Conservation (phyloP, 225 moss, liverwort and hornwort genomes). For the Ulota crispa region DNA sequence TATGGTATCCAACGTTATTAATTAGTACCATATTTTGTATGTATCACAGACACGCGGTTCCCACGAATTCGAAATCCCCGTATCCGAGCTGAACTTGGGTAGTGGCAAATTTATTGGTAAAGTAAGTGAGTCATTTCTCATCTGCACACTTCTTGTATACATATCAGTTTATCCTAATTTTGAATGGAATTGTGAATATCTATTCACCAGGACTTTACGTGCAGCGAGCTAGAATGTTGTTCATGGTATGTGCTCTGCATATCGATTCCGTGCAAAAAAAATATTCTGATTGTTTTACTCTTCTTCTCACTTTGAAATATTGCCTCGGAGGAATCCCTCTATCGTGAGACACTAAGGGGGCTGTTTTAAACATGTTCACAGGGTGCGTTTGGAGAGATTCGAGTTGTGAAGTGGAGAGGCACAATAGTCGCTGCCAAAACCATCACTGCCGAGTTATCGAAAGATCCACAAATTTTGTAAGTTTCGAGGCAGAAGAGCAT, state of each 20-base stretch:
- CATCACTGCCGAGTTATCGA: slow-evolving; percentile 47
- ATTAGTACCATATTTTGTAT: slow-evolving; percentile 16
- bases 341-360: slow-evolving; percentile 9
- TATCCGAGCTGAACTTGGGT: slow-evolving; percentile 40
- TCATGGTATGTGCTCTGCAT: background rate
- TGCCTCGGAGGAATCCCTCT: background rate
- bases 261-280: background rate
- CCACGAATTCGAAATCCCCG: slow-evolving; percentile 52
- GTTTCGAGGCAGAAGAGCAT: slow-evolving; percentile 13
- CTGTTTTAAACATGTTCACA: slow-evolving; percentile 12
- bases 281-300: background rate
- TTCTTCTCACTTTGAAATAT: background rate
- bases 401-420: slow-evolving; percentile 65
- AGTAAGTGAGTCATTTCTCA: slow-evolving; percentile 34
- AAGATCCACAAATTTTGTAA: slow-evolving; percentile 60
- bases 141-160: background rate
- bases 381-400: slow-evolving; percentile 68
- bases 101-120: slow-evolving; percentile 50
- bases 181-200: background rate
- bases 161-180: background rate
- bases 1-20: slow-evolving; percentile 1
- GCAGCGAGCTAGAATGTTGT: background rate
- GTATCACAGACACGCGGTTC: slow-evolving; percentile 37
- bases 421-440: slow-evolving; percentile 65
- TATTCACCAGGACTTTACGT: background rate